phyloP scores from a whole-genome alignment of 345 rosid species.

The Triadica sebifera region DNA sequence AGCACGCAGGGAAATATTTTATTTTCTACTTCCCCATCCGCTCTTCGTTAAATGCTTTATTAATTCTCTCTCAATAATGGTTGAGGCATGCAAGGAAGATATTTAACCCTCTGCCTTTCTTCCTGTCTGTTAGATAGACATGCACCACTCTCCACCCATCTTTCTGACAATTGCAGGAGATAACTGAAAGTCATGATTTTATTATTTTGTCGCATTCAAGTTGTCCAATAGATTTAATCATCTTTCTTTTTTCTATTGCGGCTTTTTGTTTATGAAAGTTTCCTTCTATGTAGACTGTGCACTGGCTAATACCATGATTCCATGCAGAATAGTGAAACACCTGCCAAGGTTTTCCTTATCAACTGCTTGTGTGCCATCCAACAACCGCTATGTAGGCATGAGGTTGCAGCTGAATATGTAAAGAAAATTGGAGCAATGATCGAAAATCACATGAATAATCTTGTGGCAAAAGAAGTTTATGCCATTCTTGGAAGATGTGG shows the following conservation, averaged over 20 bases:
- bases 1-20: too few species aligned
- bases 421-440: conserved; percentile 70
- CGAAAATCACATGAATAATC: conserved; percentile 57
- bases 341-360: conserved; percentile 88
- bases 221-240: neutral
- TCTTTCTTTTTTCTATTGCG: too few species aligned
- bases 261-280: neutral
- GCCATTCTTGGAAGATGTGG: conserved; percentile 68
- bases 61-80: neutral
- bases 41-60: too few species aligned
- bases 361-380: conserved; percentile 87
- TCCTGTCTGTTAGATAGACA: neutral
- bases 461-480: conserved; percentile 86
- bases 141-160: neutral
- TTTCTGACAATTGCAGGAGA: neutral
- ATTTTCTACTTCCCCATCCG: too few species aligned
- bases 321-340: conserved; percentile 74
- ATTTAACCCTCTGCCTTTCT: too few species aligned
- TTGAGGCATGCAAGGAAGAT: neutral
- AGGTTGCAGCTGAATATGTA: conserved; percentile 67
- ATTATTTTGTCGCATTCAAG: neutral
- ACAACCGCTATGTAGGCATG: conserved; percentile 69
- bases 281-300: conserved; percentile 3
- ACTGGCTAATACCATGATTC: conserved; percentile 4
- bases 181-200: neutral